Evolutionary conservation across 2,329 filamentous ascomycete genomes (phyloP).

Genomic region (Aureobasidium pullulans): DNA sequence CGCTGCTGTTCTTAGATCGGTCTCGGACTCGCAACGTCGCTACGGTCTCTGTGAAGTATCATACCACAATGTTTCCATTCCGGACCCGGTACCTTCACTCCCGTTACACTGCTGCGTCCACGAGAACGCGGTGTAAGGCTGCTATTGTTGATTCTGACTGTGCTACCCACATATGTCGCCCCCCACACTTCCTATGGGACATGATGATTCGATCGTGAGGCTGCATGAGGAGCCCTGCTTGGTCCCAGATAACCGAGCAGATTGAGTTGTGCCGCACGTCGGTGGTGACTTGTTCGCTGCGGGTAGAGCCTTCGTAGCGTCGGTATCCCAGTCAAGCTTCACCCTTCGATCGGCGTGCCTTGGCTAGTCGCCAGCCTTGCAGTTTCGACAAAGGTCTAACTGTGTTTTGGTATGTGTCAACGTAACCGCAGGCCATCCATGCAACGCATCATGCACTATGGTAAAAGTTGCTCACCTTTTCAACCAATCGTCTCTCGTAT

Average conservation of each 20-base stretch:
- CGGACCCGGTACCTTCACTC: neutral
- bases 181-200: neutral
- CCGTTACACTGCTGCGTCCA: conserved; percentile 5
- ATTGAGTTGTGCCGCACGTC: conserved; percentile 8
- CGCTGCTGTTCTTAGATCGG: neutral
- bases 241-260: conserved; percentile 3
- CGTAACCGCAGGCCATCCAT: neutral
- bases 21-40: neutral
- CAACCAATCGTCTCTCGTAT: neutral
- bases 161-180: conserved; percentile 3
- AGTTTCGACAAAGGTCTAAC: neutral
- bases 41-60: neutral
- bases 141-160: conserved; percentile 3
- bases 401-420: conserved; percentile 2
- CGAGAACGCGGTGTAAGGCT: conserved; percentile 1
- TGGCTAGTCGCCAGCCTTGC: conserved; percentile 3
- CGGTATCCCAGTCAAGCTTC: conserved; percentile 7
- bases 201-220: neutral
- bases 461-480: neutral
- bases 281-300: neutral
- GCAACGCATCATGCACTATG: conserved; percentile 5
- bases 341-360: neutral
- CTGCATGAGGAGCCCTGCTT: neutral
- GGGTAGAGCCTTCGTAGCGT: neutral
- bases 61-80: neutral